Evolutionary conservation across 2,329 filamentous ascomycete genomes (phyloP).

Genomic region (Berkeleyomyces rouxiae): DNA sequence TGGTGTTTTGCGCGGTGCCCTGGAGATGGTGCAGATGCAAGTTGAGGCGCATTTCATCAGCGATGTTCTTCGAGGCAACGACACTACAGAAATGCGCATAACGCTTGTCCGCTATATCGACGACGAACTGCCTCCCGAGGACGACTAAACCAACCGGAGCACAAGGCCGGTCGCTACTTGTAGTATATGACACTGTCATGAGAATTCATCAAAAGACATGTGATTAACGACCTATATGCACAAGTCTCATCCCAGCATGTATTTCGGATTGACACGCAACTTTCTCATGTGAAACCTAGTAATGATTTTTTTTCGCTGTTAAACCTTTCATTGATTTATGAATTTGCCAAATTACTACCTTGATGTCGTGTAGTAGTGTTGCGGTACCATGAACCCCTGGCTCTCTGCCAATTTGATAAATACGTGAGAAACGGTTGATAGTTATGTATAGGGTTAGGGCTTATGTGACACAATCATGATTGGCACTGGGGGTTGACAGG

Average conservation of each 20-base stretch:
- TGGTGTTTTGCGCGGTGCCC: conserved; percentile 71
- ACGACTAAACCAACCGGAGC: conserved; percentile 45
- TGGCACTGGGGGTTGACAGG: too few relatives aligned
- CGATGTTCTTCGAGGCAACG: conserved; percentile 80
- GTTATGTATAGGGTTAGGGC: too few relatives aligned
- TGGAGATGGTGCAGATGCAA: conserved; percentile 99
- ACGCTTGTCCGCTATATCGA: conserved; percentile 87
- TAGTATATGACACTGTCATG: not conserved
- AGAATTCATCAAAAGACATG: too few relatives aligned
- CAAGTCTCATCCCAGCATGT: too few relatives aligned
- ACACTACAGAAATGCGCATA: conserved; percentile 93
- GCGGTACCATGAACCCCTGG: not conserved
- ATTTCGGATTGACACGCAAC: too few relatives aligned
- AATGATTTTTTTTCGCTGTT: not conserved
- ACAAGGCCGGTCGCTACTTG: not conserved
- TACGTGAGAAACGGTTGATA: too few relatives aligned
- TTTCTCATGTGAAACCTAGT: not conserved
- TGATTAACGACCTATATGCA: too few relatives aligned
- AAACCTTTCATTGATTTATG: not conserved
- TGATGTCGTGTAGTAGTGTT: not conserved
- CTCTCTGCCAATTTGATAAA: too few relatives aligned
- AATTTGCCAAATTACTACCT: too few relatives aligned
- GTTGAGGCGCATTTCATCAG: conserved; percentile 94
- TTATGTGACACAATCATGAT: too few relatives aligned
- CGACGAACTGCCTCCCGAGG: conserved; percentile 90